Evolutionary conservation across 1,284 basidiomycete genomes (phyloP).

Genomic region (Boletus calvinii): DNA sequence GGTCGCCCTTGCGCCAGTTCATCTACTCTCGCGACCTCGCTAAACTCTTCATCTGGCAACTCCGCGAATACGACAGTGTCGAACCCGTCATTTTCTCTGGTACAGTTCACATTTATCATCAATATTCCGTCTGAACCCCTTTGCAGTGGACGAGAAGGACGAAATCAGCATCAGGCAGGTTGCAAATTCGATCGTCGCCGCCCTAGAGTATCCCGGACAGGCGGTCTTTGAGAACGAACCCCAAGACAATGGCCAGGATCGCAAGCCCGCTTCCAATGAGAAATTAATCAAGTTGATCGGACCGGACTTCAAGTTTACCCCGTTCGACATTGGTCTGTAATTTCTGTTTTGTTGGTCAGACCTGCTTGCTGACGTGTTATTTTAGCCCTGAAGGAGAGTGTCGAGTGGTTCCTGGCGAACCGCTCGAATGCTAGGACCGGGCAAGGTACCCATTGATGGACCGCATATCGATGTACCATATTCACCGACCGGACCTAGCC

Average conservation of each 20-base stretch:
- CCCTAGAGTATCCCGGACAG: constrained; percentile 55
- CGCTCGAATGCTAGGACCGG: constrained; percentile 66
- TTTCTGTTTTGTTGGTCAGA: constrained; percentile 25
- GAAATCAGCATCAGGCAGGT: constrained; percentile 87
- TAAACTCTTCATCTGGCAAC: constrained; percentile 89
- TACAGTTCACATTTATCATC: constrained; percentile 30
- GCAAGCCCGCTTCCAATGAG: constrained; percentile 91
- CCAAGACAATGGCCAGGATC: constrained; percentile 75
- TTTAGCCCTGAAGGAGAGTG: constrained; percentile 65
- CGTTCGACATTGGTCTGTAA: constrained; percentile 68
- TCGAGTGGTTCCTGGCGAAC: constrained; percentile 80
- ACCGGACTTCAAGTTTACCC: constrained; percentile 76
- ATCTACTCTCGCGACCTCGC: constrained; percentile 93
- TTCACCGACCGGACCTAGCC: neutral
- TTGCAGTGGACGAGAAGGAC: constrained; percentile 79
- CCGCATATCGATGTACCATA: constrained; percentile 6
- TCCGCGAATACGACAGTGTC: constrained; percentile 84
- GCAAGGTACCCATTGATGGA: constrained; percentile 11
- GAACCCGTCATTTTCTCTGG: constrained; percentile 88
- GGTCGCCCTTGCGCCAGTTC: constrained; percentile 88
- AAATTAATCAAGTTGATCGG: constrained; percentile 72
- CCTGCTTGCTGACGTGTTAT: neutral
- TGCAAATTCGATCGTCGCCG: constrained; percentile 80
- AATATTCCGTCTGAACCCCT: neutral
- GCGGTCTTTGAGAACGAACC: constrained; percentile 57